Percentiles rank a stretch among this genome's conserved stretches.
These are phyloP conservation scores for Singerocomus inundabilis DNA, from an alignment of 1,284 basidiomycete genomes.

Conservation along the genomic window DNA sequence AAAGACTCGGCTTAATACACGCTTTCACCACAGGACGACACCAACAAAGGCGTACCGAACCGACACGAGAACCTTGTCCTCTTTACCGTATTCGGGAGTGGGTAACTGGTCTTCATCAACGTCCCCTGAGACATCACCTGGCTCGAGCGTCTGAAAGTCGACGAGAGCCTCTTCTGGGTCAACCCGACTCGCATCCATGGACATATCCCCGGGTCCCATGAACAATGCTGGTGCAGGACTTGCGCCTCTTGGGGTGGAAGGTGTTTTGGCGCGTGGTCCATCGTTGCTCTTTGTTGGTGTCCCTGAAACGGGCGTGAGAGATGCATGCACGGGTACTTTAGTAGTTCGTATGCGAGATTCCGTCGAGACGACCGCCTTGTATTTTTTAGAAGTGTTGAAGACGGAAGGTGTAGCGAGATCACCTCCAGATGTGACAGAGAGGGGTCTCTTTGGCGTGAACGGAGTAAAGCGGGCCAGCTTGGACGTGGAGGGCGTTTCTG, in stretches of 20 bases:
- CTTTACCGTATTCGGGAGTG: constrained; percentile 50
- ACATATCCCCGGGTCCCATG: constrained; percentile 52
- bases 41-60: constrained; percentile 53
- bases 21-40: constrained; percentile 11
- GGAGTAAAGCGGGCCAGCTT: constrained; percentile 36
- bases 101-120: constrained; percentile 54
- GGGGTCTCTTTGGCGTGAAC: constrained; percentile 56
- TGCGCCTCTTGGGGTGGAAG: constrained; percentile 45
- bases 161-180: constrained; percentile 75
- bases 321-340: constrained; percentile 36
- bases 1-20: neutral
- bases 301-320: constrained; percentile 47
- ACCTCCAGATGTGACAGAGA: constrained; percentile 34
- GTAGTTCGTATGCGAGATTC: constrained; percentile 52
- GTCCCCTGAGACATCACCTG: constrained; percentile 63
- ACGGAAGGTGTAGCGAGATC: constrained; percentile 40
- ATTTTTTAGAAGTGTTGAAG: constrained; percentile 59
- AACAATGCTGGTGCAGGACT: constrained; percentile 48
- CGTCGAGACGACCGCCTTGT: constrained; percentile 60
- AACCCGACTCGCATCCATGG: constrained; percentile 69
- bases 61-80: constrained; percentile 88
- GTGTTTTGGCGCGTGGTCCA: constrained; percentile 52
- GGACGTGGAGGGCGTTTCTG: constrained; percentile 26
- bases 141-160: constrained; percentile 68
- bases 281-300: constrained; percentile 47